phyloP scores from a whole-genome alignment of 164 flowering plant species.

The Annona cherimola region DNA sequence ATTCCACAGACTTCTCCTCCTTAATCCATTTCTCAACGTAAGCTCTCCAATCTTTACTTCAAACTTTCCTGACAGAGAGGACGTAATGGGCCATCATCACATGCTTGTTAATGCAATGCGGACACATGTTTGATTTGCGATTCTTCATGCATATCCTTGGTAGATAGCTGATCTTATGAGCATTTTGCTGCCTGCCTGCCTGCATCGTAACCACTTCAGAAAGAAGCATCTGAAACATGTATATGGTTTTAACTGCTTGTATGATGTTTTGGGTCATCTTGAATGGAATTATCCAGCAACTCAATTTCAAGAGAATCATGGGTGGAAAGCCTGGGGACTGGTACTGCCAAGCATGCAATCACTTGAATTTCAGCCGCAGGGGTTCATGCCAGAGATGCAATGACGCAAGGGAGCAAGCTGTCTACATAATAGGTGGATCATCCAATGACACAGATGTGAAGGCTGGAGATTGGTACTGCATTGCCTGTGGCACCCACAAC shows the following conservation, averaged over 20 bases:
- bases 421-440: constrained; percentile 36
- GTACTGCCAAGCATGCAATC: constrained; percentile 86
- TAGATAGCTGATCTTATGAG: too few species aligned
- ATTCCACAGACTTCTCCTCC: neutral
- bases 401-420: constrained; percentile 30
- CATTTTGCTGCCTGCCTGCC: too few species aligned
- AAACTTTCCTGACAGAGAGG: neutral
- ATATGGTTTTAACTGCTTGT: too few species aligned
- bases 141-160: too few species aligned
- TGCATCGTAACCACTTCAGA: too few species aligned
- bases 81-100: too few species aligned
- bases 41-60: neutral
- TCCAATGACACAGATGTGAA: constrained; percentile 74
- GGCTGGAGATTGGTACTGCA: constrained; percentile 98
- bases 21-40: constrained; percentile 14
- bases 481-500: constrained; percentile 85
- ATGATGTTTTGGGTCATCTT: too few species aligned
- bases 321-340: constrained; percentile 78
- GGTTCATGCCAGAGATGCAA: constrained; percentile 75
- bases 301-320: constrained; percentile 21
- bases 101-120: too few species aligned
- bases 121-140: too few species aligned
- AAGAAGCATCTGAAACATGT: too few species aligned
- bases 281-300: too few species aligned
- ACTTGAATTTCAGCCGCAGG: constrained; percentile 74